A percentile compares a stretch with the other conserved stretches of the same genome.
phyloP scores from a whole-genome alignment of 2,329 filamentous ascomycete genomes.

The Penicillium frequentans region DNA sequence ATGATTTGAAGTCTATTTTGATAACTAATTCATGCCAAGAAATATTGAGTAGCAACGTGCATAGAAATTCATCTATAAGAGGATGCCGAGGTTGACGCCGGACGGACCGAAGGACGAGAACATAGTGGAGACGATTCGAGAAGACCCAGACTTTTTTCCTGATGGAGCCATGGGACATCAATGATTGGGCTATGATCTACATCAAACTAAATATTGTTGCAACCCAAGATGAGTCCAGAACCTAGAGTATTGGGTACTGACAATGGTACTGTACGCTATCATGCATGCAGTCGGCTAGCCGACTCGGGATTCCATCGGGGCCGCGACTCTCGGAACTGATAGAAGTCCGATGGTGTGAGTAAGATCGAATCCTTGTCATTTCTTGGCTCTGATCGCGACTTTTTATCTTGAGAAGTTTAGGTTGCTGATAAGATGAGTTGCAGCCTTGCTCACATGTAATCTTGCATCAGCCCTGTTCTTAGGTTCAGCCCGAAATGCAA shows the following conservation, averaged over 20 bases:
- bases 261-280: background rate
- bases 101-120: background rate
- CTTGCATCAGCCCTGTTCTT: background rate
- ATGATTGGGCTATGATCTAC: background rate
- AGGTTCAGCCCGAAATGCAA: background rate
- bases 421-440: background rate
- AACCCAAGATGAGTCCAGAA: background rate
- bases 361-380: background rate
- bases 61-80: background rate
- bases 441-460: background rate
- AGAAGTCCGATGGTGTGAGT: background rate
- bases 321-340: background rate
- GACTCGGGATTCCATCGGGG: conserved; percentile 10
- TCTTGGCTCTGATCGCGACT: too few species aligned
- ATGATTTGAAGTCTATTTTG: background rate
- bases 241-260: background rate
- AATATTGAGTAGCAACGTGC: background rate
- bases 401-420: too few species aligned
- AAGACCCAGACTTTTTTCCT: background rate
- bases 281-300: conserved; percentile 19
- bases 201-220: background rate
- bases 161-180: background rate
- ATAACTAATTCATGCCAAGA: background rate
- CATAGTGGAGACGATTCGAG: background rate
- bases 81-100: background rate